These are phyloP conservation scores for Cutaneotrichosporon arboriforme DNA, from an alignment of 1,284 basidiomycete species.

Conservation along the genomic window DNA sequence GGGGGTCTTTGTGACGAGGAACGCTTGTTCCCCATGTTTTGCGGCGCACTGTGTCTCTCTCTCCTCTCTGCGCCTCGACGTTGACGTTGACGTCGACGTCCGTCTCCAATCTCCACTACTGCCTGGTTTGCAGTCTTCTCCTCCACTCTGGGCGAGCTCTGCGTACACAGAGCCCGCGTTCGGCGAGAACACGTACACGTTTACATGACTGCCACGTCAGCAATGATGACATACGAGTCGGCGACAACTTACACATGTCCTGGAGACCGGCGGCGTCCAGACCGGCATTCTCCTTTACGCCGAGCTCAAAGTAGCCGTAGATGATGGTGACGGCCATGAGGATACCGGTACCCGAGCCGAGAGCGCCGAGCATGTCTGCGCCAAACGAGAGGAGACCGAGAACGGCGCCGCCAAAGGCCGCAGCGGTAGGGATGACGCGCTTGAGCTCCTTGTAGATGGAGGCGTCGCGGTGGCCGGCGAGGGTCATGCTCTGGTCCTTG, in stretches of 20 bases:
- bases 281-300: slow-evolving; percentile 52
- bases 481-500: slow-evolving; percentile 98
- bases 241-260: slow-evolving; percentile 27
- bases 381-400: slow-evolving; percentile 88
- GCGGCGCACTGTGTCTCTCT: neutral
- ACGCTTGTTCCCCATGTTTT: neutral
- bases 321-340: slow-evolving; percentile 97
- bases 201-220: too few species aligned
- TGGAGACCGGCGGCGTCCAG: slow-evolving; percentile 49
- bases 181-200: neutral
- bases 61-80: neutral
- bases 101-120: neutral
- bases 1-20: neutral
- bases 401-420: slow-evolving; percentile 92
- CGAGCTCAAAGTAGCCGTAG: slow-evolving; percentile 67
- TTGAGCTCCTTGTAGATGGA: slow-evolving; percentile 99
- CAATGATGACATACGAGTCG: too few species aligned
- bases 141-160: neutral
- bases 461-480: slow-evolving; percentile 94
- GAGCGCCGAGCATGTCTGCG: slow-evolving; percentile 93
- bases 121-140: neutral
- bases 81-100: too few species aligned
- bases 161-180: neutral
- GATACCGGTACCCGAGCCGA: slow-evolving; percentile 95
- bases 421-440: slow-evolving; percentile 93